Base-by-base conservation (phyloP, 805 yeast genomes). In the Limtongia smithiae region DNA sequence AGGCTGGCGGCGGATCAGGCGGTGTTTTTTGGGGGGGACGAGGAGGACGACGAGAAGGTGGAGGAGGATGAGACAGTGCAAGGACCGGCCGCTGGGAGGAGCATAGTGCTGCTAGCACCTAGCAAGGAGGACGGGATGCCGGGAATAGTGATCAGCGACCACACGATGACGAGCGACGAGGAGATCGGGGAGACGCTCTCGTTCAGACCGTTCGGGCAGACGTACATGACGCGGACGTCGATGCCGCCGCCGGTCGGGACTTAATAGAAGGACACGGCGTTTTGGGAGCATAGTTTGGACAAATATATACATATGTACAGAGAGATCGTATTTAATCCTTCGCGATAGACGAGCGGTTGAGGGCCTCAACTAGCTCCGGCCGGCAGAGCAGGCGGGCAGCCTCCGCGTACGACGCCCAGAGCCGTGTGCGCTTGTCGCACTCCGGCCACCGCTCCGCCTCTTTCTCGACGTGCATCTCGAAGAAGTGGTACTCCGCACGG, bases 401-500 rank as follows among this genome's bases (percentile, higher is more conserved):
- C 51, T 83, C 86, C 3, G 73, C 65, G 58, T 78, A 85, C 2
- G 77, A 72, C n/a, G 42, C 44, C 95, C 97, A 88, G 50, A 79
- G 71, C 46, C 97, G 70, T 28, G 73, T 70, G 50, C 98, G 74
- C 50, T 69, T 69, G 14, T 68, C 46, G 14, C 65, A 58, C 67
- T 93, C 98, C 0, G 98, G 98, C 84, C 90, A 93, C 21, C 65
- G 73, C 1, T 71, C 75, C 37, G 75, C 75, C 52, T 85, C 70
- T 43, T 76, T 70, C 14, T 66, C 75, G 1, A 83, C 80, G 14
- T 65, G 62, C 84, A 91, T 75, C 65, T 91, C 95, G 65, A 75
- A 93, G 64, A 91, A 84, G 64, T 89, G 93, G 62, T 82, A 91
- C 65, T 88, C 95, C n/a, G 90, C 74, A 54, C 85, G 73, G 2